A percentile compares a stretch with the other conserved stretches of the same genome.
Evolutionary conservation across 208 protist species (phyloP).

Genomic region (Trypanosoma avium): DNA sequence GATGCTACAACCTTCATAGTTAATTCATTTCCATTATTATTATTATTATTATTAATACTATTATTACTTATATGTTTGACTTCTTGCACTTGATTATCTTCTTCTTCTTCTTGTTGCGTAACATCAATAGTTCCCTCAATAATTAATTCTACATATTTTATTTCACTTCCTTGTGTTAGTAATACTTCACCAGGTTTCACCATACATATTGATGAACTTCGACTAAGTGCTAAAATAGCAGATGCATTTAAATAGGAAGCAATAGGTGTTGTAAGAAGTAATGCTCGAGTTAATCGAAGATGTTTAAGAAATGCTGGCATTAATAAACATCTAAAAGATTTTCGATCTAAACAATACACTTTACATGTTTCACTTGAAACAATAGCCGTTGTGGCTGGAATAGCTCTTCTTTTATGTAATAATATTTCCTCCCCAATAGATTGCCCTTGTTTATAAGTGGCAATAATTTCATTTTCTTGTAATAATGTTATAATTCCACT

Average conservation of each 20-base stretch:
- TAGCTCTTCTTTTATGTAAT: neutral
- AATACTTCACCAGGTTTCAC: conserved; percentile 2
- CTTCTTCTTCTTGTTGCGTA: neutral
- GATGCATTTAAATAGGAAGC: neutral
- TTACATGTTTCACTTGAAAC: conserved; percentile 5
- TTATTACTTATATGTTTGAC: too few relatives aligned
- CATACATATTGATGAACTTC: neutral
- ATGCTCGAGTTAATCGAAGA: neutral
- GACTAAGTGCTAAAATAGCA: conserved; percentile 3
- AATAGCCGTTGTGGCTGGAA: neutral
- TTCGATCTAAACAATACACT: conserved; percentile 13
- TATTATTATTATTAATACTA: neutral
- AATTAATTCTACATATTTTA: neutral
- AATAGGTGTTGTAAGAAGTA: conserved; percentile 1
- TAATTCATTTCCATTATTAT: neutral
- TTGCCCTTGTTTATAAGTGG: neutral
- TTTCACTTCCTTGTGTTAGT: neutral
- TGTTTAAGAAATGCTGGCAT: conserved; percentile 5
- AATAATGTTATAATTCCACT: conserved; percentile 1
- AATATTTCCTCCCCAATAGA: conserved; percentile 1
- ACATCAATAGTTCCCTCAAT: conserved; percentile 13
- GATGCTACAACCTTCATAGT: neutral
- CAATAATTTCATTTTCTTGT: neutral
- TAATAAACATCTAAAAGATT: conserved; percentile 8
- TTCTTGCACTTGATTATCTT: neutral